These are phyloP conservation scores for Phaeomoniella chlamydospora DNA, from an alignment of 2,329 filamentous ascomycete genomes.

Conservation along the genomic window DNA sequence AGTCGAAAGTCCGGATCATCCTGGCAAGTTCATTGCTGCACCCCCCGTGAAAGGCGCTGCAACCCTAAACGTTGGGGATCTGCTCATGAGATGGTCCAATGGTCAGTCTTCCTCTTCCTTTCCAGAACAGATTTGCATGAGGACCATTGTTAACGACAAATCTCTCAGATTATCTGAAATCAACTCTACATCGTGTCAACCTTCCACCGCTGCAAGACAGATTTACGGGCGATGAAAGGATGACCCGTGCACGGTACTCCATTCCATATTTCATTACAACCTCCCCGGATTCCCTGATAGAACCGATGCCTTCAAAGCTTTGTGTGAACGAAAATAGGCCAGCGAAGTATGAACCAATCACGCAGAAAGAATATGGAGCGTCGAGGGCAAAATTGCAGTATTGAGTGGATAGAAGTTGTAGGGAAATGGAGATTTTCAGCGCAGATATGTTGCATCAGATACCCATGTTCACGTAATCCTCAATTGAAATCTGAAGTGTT, in stretches of 20 bases:
- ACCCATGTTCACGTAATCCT: no score
- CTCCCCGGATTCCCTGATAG: conserved; percentile 33
- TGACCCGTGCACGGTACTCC: conserved; percentile 39
- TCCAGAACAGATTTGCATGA: not conserved
- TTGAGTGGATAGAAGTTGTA: no score
- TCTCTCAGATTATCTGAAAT: conserved; percentile 30
- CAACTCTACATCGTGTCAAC: conserved; percentile 38
- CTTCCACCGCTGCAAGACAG: conserved; percentile 26
- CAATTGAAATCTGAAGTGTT: no score
- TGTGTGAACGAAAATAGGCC: conserved; percentile 27
- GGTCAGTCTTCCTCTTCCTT: conserved; percentile 15
- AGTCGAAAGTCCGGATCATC: conserved; percentile 26
- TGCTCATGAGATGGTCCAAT: conserved; percentile 36
- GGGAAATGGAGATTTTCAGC: no score
- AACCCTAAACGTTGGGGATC: conserved; percentile 35
- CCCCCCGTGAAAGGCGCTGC: conserved; percentile 24
- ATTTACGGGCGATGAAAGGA: conserved; percentile 21
- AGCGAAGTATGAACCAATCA: conserved; percentile 37
- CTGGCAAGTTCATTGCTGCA: conserved; percentile 26
- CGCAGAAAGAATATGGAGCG: conserved; percentile 20
- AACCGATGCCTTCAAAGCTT: conserved; percentile 30
- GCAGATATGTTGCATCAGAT: no score
- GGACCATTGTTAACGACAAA: not conserved
- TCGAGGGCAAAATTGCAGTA: conserved; percentile 19
- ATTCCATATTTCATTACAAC: conserved; percentile 46